Percentiles rank a stretch among this genome's conserved stretches.
phyloP scores from a whole-genome alignment of 148 eudicot genomes.

The Nepenthes mirabilis region DNA sequence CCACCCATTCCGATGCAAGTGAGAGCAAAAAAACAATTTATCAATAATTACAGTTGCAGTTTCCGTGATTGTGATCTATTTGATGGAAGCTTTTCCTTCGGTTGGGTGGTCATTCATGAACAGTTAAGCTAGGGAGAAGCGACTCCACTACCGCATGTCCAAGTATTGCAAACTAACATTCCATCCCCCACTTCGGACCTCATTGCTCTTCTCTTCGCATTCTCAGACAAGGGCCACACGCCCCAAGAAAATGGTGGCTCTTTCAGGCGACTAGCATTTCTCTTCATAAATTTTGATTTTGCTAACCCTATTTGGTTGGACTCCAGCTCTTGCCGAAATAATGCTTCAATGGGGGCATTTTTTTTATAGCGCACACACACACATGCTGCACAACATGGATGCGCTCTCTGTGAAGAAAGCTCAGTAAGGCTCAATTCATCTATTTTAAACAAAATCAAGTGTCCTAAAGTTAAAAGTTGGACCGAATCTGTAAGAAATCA shows the following conservation, averaged over 20 bases:
- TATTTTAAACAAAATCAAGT: too few species aligned
- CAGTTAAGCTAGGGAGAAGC: constrained; percentile 43
- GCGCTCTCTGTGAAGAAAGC: too few species aligned
- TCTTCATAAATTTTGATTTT: background rate
- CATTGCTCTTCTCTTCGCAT: constrained; percentile 23
- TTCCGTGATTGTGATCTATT: too few species aligned
- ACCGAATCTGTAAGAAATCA: too few species aligned
- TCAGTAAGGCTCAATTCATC: too few species aligned
- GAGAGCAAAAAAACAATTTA: background rate
- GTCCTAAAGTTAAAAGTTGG: too few species aligned
- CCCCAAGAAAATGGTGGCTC: constrained; percentile 48
- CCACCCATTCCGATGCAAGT: too few species aligned
- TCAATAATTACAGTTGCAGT: too few species aligned
- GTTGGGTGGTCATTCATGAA: constrained; percentile 62
- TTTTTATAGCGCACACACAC: background rate
- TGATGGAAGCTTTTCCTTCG: constrained; percentile 2
- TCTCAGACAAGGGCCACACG: constrained; percentile 41
- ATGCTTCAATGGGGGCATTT: too few species aligned
- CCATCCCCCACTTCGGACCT: constrained; percentile 34
- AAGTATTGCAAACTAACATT: constrained; percentile 32
- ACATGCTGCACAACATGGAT: too few species aligned
- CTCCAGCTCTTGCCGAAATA: too few species aligned
- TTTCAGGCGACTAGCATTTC: constrained; percentile 28
- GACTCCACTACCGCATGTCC: constrained; percentile 46
- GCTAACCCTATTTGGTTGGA: background rate